Evolutionary conservation across 2,329 filamentous ascomycete species (phyloP).

Genomic region (Colletotrichum acutatum): DNA sequence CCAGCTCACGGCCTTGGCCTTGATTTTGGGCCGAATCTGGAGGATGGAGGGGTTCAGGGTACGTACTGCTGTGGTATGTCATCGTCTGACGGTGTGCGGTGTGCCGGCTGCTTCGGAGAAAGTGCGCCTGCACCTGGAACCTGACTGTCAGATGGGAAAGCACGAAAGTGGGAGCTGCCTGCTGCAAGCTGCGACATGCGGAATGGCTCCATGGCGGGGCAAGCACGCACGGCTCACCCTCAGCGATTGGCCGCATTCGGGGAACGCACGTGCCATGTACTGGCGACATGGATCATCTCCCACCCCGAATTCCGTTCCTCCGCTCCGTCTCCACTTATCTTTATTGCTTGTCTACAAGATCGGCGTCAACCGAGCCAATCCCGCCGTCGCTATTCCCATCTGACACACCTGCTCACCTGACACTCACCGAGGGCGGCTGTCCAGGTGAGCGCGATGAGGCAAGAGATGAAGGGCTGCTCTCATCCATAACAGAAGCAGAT

Average conservation of each 20-base stretch:
- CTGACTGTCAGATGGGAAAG: neutral
- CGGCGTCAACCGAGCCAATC: constrained; percentile 24
- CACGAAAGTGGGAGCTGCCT: neutral
- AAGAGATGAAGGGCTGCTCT: no score
- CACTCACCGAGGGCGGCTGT: neutral
- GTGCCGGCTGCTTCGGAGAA: constrained; percentile 15
- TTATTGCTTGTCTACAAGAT: neutral
- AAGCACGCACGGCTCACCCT: constrained; percentile 2
- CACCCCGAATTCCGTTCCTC: constrained; percentile 15
- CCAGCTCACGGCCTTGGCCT: neutral
- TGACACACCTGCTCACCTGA: neutral
- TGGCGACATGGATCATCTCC: constrained; percentile 14
- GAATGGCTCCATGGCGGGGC: constrained; percentile 17
- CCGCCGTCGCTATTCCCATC: neutral
- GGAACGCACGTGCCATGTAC: no score
- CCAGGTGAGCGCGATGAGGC: neutral
- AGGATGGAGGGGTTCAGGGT: neutral
- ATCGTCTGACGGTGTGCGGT: neutral
- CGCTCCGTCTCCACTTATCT: neutral
- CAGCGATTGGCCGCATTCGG: neutral
- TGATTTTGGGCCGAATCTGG: neutral
- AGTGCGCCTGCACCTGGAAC: neutral
- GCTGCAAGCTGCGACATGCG: neutral
- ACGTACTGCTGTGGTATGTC: neutral
- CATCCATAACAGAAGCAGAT: neutral